Base-by-base conservation (phyloP, 2,329 filamentous ascomycete genomes). In the Trichoderma sp. region DNA sequence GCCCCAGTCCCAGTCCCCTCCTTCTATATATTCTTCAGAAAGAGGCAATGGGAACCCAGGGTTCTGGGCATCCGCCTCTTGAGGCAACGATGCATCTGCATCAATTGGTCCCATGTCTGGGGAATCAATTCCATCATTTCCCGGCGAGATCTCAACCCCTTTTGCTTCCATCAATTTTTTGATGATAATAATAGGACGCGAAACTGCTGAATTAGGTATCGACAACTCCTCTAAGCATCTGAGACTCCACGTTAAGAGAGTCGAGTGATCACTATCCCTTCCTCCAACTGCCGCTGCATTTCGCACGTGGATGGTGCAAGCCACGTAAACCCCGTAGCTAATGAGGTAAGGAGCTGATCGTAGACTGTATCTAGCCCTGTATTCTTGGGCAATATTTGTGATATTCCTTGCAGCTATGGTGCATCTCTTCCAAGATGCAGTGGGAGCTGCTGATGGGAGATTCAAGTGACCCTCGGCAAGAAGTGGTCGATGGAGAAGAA, bases 291-390 rank as follows among this genome's bases (percentile, higher is more conserved):
- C 30, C 73, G 57, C 59, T 9, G 77, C 77, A 72, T 82, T 83
- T 32, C 81, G 77, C 6, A 81, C 81, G 65, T 83, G 81, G 61
- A 83, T 82, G 0, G 81, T 82, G 71, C 80, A 82, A 3, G 81
- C 79, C 15, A 83, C 81, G 71, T 83, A 83, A 0, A 80, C 73
- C 1, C 78, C 78, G 68, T 83, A 83, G 64, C 78, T 77, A 15
- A 82, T 74, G 39, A 83, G 72, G 73, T 83, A 83, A 23, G 79
- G 79, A 0, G 79, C 81, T 6, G 76, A 73, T 17, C 77, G 75
- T 2, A 83, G 73, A 6, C 74, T 77, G 70, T 81, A 83, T 1
- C 76, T 74, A 3, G 74, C 72, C 53, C 77, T 75, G 58, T 81
- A 83, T 4, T 77, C 32, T 47, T 62, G 17, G 8, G 63, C 76